These are phyloP conservation scores for Rhexocercosporidium sp. DNA, from an alignment of 2,329 filamentous ascomycete genomes.

Conservation along the genomic window DNA sequence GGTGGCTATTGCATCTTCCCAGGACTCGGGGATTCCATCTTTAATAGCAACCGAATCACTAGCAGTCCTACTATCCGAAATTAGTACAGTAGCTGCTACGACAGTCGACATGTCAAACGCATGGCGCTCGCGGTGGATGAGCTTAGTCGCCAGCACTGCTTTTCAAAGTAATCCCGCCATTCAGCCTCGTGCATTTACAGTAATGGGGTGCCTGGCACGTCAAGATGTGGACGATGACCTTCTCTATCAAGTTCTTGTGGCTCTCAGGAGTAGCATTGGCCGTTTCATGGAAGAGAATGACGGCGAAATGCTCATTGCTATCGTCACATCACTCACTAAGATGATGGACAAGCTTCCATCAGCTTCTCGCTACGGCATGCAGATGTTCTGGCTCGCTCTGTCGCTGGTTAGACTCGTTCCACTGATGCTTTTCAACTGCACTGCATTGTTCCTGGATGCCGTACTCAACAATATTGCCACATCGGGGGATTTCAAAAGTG, in stretches of 20 bases:
- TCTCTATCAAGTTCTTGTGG: slow-evolving; percentile 72
- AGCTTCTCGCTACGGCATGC: slow-evolving; percentile 69
- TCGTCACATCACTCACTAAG: slow-evolving; percentile 69
- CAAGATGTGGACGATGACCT: slow-evolving; percentile 75
- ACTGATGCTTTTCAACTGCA: slow-evolving; percentile 66
- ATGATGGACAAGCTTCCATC: slow-evolving; percentile 74
- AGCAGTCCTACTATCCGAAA: slow-evolving; percentile 65
- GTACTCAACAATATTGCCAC: slow-evolving; percentile 68
- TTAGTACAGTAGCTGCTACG: slow-evolving; percentile 66
- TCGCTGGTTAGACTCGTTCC: slow-evolving; percentile 70
- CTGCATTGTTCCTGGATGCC: slow-evolving; percentile 67
- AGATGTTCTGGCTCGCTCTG: slow-evolving; percentile 73
- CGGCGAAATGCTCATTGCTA: slow-evolving; percentile 71
- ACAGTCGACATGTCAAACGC: slow-evolving; percentile 69
- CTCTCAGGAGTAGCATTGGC: slow-evolving; percentile 67
- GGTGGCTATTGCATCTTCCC: slow-evolving; percentile 57
- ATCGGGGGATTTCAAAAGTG: slow-evolving; percentile 62
- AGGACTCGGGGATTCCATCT: slow-evolving; percentile 51
- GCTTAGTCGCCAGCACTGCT: slow-evolving; percentile 71
- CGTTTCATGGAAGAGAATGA: slow-evolving; percentile 68
- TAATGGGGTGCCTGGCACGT: slow-evolving; percentile 73
- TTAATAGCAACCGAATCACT: slow-evolving; percentile 61
- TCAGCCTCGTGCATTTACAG: slow-evolving; percentile 70
- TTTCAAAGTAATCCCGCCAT: slow-evolving; percentile 77
- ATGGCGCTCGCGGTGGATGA: slow-evolving; percentile 77